Conservation (phyloP, 352 stramenopile genomes). For the Globisporangium abappressorium region DNA sequence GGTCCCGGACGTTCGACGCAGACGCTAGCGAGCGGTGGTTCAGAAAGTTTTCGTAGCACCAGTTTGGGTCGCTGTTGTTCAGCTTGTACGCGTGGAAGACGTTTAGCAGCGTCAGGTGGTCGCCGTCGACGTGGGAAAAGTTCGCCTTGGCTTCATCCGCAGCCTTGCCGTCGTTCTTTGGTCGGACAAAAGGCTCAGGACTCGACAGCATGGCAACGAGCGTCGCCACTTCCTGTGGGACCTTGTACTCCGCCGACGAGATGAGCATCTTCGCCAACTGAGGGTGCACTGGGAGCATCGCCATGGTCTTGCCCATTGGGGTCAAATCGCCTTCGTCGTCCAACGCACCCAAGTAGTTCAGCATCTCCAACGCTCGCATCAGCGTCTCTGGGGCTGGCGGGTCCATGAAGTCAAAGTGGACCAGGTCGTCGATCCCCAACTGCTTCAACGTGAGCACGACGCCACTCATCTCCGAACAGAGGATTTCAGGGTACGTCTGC, state of each 20-base stretch:
- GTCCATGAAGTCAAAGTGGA: constrained; percentile 99
- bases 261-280: constrained; percentile 98
- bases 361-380: constrained; percentile 97
- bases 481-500: constrained; percentile 99
- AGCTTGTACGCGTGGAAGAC: constrained; percentile 98
- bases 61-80: constrained; percentile 88
- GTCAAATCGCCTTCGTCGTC: constrained; percentile 98
- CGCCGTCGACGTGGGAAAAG: constrained; percentile 94
- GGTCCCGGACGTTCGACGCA: constrained; percentile 94
- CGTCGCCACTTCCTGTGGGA: constrained; percentile 95
- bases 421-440: constrained; percentile 98
- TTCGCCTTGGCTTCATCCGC: constrained; percentile 96
- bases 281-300: constrained; percentile 96
- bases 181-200: constrained; percentile 91
- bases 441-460: constrained; percentile 98
- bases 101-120: constrained; percentile 98
- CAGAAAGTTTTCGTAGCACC: constrained; percentile 98
- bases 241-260: constrained; percentile 92
- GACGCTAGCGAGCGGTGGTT: constrained; percentile 93
- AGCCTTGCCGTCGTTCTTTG: constrained; percentile 94
- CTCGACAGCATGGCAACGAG: constrained; percentile 98
- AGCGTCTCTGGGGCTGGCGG: constrained; percentile 97
- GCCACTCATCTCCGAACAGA: constrained; percentile 94
- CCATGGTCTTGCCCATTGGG: constrained; percentile 89
- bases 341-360: constrained; percentile 98